Base-by-base conservation (phyloP, 371 early-diverging fungal species). In the Apophysomyces ossiformis region DNA sequence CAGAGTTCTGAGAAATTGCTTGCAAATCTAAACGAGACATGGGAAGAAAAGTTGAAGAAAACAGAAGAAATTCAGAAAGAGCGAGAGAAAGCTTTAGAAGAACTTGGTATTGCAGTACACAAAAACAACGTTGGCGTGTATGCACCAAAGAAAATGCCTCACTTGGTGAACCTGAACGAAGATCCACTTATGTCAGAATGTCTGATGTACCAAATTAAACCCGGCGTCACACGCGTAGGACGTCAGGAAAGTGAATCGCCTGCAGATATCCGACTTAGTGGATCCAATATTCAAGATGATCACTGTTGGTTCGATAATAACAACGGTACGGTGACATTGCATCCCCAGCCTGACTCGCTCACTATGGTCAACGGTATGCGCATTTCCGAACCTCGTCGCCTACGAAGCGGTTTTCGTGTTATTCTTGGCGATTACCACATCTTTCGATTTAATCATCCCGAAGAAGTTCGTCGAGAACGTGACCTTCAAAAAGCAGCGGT, bases 101-200 rank as follows among this genome's bases (percentile, higher is more conserved):
- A 94, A 37, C 81, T 94, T 44, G 95, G 95, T 35, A 93, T 94
- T 57, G 77, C 88, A 5, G 83, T 93, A 3, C 90, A 92, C 50
- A 87, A 89, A 43, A 85, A 84, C 59, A 85, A 89, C 21, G 89
- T 93, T 45, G 95, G 95, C 7, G 85, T 95, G 7, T 89, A 89
- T 65, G 89, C 91, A 21, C 95, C 96, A 4, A 91, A 92, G 60
- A 87, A 87, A 43, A 84, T 89, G 39, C 96, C 97, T 1, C 95
- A 95, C 73, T 79, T 97, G 59, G 91, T 95, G 59, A 97, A 95
- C 62, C 80, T 95, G 47, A 94, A 92, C 68, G 96, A 95, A 69
- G 95, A 96, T 71, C 95, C 95, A 7, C 86, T 92, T 57, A 91
- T 94, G 92, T 90, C 93, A 5, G 94, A 96, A 71, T 95, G 95